Conservation (phyloP, 139 green algal genomes). For the Micromonas pusilla region DNA sequence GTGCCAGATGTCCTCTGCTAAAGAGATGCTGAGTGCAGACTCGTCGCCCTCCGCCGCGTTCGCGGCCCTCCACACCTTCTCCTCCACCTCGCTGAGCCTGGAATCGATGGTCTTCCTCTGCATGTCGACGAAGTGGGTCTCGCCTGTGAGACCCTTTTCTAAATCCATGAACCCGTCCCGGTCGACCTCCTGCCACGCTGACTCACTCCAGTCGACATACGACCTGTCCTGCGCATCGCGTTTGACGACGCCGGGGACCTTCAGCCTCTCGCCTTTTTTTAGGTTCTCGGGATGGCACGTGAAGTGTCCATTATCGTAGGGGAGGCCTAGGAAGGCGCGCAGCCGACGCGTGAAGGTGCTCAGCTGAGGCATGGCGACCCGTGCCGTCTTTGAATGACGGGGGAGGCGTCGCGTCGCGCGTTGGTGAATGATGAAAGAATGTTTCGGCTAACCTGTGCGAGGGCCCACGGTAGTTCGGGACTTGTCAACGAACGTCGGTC, state of each 20-base stretch:
- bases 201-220: background rate
- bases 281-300: background rate
- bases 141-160: background rate
- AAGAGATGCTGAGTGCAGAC: background rate
- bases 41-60: slow-evolving; percentile 4
- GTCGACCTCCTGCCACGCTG: background rate
- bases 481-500: too few relatives aligned
- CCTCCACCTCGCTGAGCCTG: background rate
- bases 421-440: background rate
- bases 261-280: background rate
- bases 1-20: slow-evolving; percentile 9
- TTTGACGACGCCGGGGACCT: background rate
- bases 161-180: background rate
- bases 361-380: background rate
- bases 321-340: background rate
- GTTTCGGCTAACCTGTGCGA: too few relatives aligned
- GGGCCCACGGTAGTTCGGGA: too few relatives aligned
- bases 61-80: background rate
- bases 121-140: background rate
- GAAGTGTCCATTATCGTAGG: background rate
- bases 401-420: too few relatives aligned
- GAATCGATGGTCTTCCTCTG: background rate
- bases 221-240: background rate
- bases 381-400: background rate
- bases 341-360: background rate